Evolutionary conservation across 306 rosid genomes (phyloP).

Genomic region (Quillaja saponaria): DNA sequence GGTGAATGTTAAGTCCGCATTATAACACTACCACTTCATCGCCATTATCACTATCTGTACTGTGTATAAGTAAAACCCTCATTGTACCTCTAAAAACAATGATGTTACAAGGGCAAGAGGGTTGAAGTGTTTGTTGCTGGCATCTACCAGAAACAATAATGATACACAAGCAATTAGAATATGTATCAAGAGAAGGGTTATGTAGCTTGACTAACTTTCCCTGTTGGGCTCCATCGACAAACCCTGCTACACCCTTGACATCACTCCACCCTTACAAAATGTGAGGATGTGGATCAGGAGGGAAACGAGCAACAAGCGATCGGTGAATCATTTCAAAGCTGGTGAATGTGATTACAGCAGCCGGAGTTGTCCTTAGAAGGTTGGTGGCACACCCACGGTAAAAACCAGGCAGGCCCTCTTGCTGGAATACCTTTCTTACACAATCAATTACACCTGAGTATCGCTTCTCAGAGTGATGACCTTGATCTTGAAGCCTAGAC

Average conservation of each 20-base stretch:
- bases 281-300: constrained; percentile 65
- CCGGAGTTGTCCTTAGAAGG: constrained; percentile 87
- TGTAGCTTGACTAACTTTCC: constrained; percentile 25
- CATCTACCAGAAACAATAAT: constrained; percentile 31
- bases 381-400: constrained; percentile 85
- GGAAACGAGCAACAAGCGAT: constrained; percentile 61
- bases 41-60: constrained; percentile 45
- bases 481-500: constrained; percentile 89
- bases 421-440: constrained; percentile 65
- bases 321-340: constrained; percentile 95
- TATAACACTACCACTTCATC: constrained; percentile 30
- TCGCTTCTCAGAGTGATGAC: constrained; percentile 84
- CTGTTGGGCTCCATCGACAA: constrained; percentile 5
- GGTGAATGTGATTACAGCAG: constrained; percentile 85
- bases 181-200: constrained; percentile 20
- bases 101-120: constrained; percentile 30
- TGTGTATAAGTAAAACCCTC: constrained; percentile 21
- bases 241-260: constrained; percentile 21
- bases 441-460: constrained; percentile 74
- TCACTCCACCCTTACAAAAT: constrained; percentile 51
- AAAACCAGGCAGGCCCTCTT: constrained; percentile 75
- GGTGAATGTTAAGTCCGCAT: constrained; percentile 3
- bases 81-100: constrained; percentile 31
- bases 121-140: constrained; percentile 24
- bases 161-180: constrained; percentile 35